Percentiles rank a stretch among this genome's conserved stretches.
Evolutionary conservation across 352 stramenopile species (phyloP).

Genomic region (Elongisporangium prolatum): DNA sequence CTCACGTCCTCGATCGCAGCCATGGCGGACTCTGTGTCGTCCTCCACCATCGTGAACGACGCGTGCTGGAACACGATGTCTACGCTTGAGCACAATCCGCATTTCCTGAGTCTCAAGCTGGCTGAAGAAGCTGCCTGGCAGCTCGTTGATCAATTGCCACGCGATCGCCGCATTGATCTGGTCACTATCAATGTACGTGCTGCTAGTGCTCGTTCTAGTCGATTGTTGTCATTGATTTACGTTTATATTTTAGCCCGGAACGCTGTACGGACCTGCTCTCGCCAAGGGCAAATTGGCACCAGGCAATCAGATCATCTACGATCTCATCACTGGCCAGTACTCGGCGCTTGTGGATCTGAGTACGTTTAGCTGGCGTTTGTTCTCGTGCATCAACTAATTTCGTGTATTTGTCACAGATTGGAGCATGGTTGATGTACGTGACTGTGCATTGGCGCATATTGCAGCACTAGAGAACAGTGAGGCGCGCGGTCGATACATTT

Average conservation of each 20-base stretch:
- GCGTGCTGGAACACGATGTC: slow-evolving; percentile 84
- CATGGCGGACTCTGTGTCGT: slow-evolving; percentile 76
- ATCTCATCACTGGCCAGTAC: slow-evolving; percentile 83
- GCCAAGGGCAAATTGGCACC: slow-evolving; percentile 79
- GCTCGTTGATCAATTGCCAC: slow-evolving; percentile 80
- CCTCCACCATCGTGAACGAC: slow-evolving; percentile 81
- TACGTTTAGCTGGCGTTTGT: slow-evolving; percentile 13
- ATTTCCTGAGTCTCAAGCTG: slow-evolving; percentile 86
- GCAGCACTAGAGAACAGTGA: slow-evolving; percentile 81
- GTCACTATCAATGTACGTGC: slow-evolving; percentile 80
- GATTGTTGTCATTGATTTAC: slow-evolving; percentile 1
- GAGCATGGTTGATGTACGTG: slow-evolving; percentile 83
- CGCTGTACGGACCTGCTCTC: slow-evolving; percentile 74
- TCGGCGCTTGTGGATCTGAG: slow-evolving; percentile 84
- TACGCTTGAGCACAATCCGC: slow-evolving; percentile 77
- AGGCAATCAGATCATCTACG: slow-evolving; percentile 86
- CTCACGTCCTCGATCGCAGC: slow-evolving; percentile 83
- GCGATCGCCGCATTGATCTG: slow-evolving; percentile 77
- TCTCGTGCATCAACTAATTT: slow-evolving; percentile 1
- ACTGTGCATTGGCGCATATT: slow-evolving; percentile 80
- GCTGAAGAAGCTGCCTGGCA: slow-evolving; percentile 86
- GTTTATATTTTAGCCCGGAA: slow-evolving; percentile 46
- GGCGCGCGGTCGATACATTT: slow-evolving; percentile 81
- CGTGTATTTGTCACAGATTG: slow-evolving; percentile 41
- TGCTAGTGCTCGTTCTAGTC: not conserved